Base-by-base conservation (phyloP, 139 green algal genomes). In the Chlamydomonas asymmetrica region DNA sequence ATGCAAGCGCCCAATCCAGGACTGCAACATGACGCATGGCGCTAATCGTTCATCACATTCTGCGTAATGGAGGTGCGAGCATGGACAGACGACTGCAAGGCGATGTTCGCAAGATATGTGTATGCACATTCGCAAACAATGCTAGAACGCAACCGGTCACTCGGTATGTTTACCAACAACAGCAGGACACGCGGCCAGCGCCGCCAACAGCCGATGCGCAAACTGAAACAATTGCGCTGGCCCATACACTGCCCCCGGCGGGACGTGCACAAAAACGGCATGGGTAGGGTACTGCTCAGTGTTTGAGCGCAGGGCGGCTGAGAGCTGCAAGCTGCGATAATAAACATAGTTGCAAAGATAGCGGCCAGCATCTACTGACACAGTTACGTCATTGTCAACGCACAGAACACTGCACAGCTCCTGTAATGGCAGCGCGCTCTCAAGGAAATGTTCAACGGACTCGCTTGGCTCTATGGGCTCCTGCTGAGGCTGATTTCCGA, bases 241-340 rank as follows among this genome's bases (percentile, higher is more conserved):
- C n/a, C n/a, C 48, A 0, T 78, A 49, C 39, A 70, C 71, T 5
- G 45, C n/a, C 43, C 88, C 78, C 0, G 78, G 54, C 3, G 88
- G 88, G 10, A 92, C 84, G 50, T 92, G 88, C 70, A 92, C 78
- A 52, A 92, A 92, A 32, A 92, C 56, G 0, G 87, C 63, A 43
- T 86, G 49, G 39, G 23, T 32, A 2, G 59, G 41, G 7, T 29
- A 41, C 49, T n/a, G 38, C 35, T 62, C 23, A 72, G 48, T 8
- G 2, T 5, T 22, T 35, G 60, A 31, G 63, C 37, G 25, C 54
- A 9, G 54, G 54, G 54, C 54, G 29, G 54, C 54, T 62, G 9
- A 35, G 54, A 27, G 25, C 34, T 29, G 18, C 22, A 71, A 49
- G 35, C 50, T 67, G 16, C 59, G 57, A 63, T 71, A 82, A 48